Conservation (phyloP, 495 filamentous ascomycete species). For the Melanomma pulvis-pyrius region DNA sequence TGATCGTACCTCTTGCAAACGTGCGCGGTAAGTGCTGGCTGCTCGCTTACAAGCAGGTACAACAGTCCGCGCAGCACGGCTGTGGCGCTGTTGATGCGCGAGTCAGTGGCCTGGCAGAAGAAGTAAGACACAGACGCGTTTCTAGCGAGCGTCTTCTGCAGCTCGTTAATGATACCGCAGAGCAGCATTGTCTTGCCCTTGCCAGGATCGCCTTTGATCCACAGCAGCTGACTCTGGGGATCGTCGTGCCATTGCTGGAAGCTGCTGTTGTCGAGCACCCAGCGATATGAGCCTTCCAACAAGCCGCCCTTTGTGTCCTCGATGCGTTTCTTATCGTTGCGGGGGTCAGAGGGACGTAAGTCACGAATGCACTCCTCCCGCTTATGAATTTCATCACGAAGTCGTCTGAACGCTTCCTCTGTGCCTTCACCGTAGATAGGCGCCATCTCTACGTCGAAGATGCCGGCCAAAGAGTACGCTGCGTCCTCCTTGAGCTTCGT, state of each 20-base stretch:
- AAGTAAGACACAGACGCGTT: conserved; percentile 7
- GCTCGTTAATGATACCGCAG: conserved; percentile 44
- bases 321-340: not conserved
- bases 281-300: not conserved
- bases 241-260: not conserved
- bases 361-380: not conserved
- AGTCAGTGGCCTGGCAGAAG: conserved; percentile 30
- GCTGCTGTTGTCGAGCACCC: not conserved
- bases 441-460: not conserved
- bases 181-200: conserved; percentile 33
- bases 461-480: not conserved
- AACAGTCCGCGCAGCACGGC: conserved; percentile 49
- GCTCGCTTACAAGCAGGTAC: conserved; percentile 45
- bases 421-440: not conserved
- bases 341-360: not conserved
- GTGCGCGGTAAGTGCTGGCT: conserved; percentile 44
- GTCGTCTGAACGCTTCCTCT: not conserved
- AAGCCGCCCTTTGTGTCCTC: not conserved
- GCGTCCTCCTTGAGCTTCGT: not conserved
- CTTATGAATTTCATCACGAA: not conserved
- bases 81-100: conserved; percentile 45
- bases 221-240: not conserved
- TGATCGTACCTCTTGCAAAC: conserved; percentile 39
- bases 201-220: not conserved
- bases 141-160: conserved; percentile 19